Conservation (phyloP, 495 filamentous ascomycete genomes). For the Penicilliopsis zonata region DNA sequence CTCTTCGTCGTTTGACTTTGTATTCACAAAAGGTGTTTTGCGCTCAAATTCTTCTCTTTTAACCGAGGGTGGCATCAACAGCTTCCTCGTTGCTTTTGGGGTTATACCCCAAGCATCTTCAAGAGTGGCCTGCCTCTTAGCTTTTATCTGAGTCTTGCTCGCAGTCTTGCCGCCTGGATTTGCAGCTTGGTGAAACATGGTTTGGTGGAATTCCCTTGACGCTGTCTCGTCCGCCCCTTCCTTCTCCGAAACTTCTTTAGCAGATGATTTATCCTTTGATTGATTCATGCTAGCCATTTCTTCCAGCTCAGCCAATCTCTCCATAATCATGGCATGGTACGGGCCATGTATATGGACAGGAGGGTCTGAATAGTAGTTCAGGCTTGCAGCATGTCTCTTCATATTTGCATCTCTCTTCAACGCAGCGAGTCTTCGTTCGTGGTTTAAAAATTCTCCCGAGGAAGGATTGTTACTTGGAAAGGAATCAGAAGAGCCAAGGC, state of each 20-base stretch:
- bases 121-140: constrained; percentile 15
- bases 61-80: background rate
- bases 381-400: too few relatives aligned
- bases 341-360: too few relatives aligned
- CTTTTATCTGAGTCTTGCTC: constrained; percentile 4
- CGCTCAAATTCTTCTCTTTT: background rate
- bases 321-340: background rate
- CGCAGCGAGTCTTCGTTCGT: too few relatives aligned
- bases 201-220: constrained; percentile 9
- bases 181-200: constrained; percentile 13
- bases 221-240: constrained; percentile 5
- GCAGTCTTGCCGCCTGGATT: constrained; percentile 4
- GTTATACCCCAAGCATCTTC: constrained; percentile 15
- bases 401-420: background rate
- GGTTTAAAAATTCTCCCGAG: too few relatives aligned
- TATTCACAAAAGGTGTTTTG: background rate
- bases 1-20: background rate
- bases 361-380: too few relatives aligned
- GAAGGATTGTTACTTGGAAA: background rate
- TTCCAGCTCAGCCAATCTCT: constrained; percentile 5
- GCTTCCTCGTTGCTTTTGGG: constrained; percentile 5
- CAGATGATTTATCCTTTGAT: too few relatives aligned
- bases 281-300: too few relatives aligned
- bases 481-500: background rate
- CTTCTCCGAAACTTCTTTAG: constrained; percentile 4